A percentile compares a stretch with the other conserved stretches of the same genome.
Conservation (phyloP, 352 stramenopile species). For the Phytopythium cucurbitacearum region DNA sequence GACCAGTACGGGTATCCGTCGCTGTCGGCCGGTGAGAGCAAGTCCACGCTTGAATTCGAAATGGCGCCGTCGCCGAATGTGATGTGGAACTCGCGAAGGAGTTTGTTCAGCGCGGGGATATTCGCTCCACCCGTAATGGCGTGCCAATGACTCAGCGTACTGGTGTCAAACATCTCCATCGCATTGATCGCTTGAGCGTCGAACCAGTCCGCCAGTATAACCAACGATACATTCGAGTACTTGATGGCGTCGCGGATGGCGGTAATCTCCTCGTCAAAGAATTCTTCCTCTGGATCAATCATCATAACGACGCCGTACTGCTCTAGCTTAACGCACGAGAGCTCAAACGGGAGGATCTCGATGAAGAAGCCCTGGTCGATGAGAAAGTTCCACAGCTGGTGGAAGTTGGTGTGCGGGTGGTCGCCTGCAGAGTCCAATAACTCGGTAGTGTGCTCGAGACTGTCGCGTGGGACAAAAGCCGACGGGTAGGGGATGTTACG, state of each 20-base stretch:
- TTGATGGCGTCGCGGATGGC: slow-evolving; percentile 54
- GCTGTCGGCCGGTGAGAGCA: slow-evolving; percentile 27
- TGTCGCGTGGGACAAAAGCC: slow-evolving; percentile 74
- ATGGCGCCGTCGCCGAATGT: slow-evolving; percentile 54
- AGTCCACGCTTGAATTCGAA: slow-evolving; percentile 39
- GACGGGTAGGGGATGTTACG: slow-evolving; percentile 87
- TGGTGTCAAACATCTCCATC: slow-evolving; percentile 79
- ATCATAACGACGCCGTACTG: slow-evolving; percentile 78
- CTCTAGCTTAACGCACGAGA: slow-evolving; percentile 61
- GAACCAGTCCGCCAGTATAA: slow-evolving; percentile 84
- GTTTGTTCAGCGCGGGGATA: slow-evolving; percentile 61
- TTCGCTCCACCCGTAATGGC: slow-evolving; percentile 78
- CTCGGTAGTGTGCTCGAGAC: slow-evolving; percentile 58
- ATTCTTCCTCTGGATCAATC: slow-evolving; percentile 80
- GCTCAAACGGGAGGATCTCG: slow-evolving; percentile 79
- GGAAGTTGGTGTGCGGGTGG: slow-evolving; percentile 85
- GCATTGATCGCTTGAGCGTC: slow-evolving; percentile 51
- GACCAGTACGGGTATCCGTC: slow-evolving; percentile 57
- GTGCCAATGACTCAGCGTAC: slow-evolving; percentile 74
- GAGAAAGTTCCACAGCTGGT: slow-evolving; percentile 76
- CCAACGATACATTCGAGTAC: slow-evolving; percentile 60
- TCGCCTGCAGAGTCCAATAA: slow-evolving; percentile 76
- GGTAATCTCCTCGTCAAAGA: slow-evolving; percentile 60
- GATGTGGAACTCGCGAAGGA: slow-evolving; percentile 66
- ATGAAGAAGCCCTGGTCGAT: slow-evolving; percentile 61